Conservation (phyloP, 2,329 filamentous ascomycete species). For the Exophiala xenobiotica region DNA sequence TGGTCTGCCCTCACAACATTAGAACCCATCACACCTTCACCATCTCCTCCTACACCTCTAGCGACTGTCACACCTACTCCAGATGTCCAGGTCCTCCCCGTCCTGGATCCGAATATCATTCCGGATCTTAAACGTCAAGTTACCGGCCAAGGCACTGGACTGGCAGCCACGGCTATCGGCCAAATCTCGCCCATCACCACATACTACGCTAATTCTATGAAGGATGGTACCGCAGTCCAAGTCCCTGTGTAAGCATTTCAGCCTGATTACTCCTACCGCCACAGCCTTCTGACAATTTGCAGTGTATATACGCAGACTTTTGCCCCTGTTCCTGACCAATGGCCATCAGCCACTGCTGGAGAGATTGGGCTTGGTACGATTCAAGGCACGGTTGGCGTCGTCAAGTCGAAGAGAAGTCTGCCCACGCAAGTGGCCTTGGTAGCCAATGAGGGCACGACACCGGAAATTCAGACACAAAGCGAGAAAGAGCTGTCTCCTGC, state of each 20-base stretch:
- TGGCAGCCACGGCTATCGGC: constrained; percentile 30
- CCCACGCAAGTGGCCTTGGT: constrained; percentile 21
- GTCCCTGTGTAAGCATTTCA: constrained; percentile 17
- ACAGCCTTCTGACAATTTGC: neutral
- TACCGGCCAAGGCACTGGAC: constrained; percentile 33
- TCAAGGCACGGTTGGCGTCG: constrained; percentile 25
- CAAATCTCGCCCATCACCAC: constrained; percentile 35
- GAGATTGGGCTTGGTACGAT: constrained; percentile 37
- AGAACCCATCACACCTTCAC: constrained; percentile 7
- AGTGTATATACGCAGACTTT: constrained; percentile 33
- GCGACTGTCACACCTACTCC: neutral
- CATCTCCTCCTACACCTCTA: constrained; percentile 9
- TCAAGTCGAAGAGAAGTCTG: constrained; percentile 25
- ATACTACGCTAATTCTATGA: constrained; percentile 16
- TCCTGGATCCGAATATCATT: constrained; percentile 17
- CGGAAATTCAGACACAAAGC: no score
- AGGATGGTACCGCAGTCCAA: constrained; percentile 13
- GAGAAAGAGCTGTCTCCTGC: no score
- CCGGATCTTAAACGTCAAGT: constrained; percentile 27
- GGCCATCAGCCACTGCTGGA: constrained; percentile 32
- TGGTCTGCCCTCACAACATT: constrained; percentile 23
- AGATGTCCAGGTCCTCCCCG: constrained; percentile 15
- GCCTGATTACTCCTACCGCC: neutral
- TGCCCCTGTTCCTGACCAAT: constrained; percentile 34
- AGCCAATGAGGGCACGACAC: neutral